A percentile compares a stretch with the other conserved stretches of the same genome.
Evolutionary conservation across 1,284 basidiomycete species (phyloP).

Genomic region (Leccinum insolens): DNA sequence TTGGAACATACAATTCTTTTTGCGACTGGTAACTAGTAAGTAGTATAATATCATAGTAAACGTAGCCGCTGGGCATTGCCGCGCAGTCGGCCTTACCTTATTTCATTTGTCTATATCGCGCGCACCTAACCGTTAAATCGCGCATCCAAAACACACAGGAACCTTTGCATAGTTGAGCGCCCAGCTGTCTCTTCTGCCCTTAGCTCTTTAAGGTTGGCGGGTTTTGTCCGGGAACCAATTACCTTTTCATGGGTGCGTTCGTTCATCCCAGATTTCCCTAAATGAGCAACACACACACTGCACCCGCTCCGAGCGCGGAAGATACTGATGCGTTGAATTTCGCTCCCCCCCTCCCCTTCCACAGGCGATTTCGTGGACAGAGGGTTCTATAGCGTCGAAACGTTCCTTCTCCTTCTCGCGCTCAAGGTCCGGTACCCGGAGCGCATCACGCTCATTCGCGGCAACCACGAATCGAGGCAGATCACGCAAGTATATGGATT

Average conservation of each 20-base stretch:
- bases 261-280: not conserved
- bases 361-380: conserved; percentile 94
- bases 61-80: too few species aligned
- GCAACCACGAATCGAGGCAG: conserved; percentile 99
- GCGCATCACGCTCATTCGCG: conserved; percentile 95
- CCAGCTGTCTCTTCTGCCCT: too few species aligned
- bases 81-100: too few species aligned
- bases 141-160: too few species aligned
- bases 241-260: conserved; percentile 89
- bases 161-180: too few species aligned
- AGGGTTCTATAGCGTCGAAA: conserved; percentile 97
- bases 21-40: too few species aligned
- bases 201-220: conserved; percentile 95
- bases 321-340: conserved; percentile 9
- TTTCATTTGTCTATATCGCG: too few species aligned
- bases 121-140: too few species aligned
- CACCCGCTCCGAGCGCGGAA: not conserved
- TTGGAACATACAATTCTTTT: too few species aligned
- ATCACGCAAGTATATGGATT: conserved; percentile 99
- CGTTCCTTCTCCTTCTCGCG: conserved; percentile 91
- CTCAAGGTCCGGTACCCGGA: conserved; percentile 98
- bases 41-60: too few species aligned
- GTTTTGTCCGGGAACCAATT: conserved; percentile 94
- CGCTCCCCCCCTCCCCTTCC: not conserved
- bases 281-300: not conserved